Conservation (phyloP, 2,329 filamentous ascomycete species). For the Keithomyces neogunnii region DNA sequence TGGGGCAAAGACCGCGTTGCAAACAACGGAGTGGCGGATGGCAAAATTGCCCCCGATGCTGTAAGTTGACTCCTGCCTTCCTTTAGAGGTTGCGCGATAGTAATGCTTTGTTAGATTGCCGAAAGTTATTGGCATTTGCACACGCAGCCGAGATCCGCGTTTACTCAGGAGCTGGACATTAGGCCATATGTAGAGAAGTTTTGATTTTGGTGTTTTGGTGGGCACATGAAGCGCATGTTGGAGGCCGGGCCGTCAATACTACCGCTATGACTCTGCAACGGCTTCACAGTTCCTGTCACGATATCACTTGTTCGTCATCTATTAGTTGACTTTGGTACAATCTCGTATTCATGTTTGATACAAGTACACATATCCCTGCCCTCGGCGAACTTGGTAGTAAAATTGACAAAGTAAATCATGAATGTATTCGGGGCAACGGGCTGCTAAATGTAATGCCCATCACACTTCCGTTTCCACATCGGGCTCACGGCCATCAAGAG, state of each 20-base stretch:
- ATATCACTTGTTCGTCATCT: too few relatives aligned
- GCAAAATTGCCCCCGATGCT: slow-evolving; percentile 66
- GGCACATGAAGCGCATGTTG: slow-evolving; percentile 3
- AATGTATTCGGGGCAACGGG: too few relatives aligned
- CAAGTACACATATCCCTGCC: too few relatives aligned
- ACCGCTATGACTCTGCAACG: too few relatives aligned
- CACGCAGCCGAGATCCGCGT: slow-evolving; percentile 68
- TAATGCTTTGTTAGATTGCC: slow-evolving; percentile 53
- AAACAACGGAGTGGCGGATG: slow-evolving; percentile 39
- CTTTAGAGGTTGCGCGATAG: neutral
- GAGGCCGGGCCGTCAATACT: too few relatives aligned
- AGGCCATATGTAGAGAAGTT: slow-evolving; percentile 80
- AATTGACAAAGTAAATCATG: too few relatives aligned
- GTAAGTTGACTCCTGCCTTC: slow-evolving; percentile 42
- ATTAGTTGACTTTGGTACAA: neutral
- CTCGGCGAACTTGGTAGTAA: too few relatives aligned
- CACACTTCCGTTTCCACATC: slow-evolving; percentile 74
- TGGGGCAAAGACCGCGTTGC: slow-evolving; percentile 46
- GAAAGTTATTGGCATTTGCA: slow-evolving; percentile 81
- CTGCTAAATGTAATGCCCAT: slow-evolving; percentile 2
- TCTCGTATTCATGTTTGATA: neutral
- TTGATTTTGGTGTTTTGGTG: slow-evolving; percentile 27
- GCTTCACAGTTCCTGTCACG: too few relatives aligned
- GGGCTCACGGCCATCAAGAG: slow-evolving; percentile 72
- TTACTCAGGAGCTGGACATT: slow-evolving; percentile 75